Conservation (phyloP, 257 asterid species). For the Penstemon barbatus region DNA sequence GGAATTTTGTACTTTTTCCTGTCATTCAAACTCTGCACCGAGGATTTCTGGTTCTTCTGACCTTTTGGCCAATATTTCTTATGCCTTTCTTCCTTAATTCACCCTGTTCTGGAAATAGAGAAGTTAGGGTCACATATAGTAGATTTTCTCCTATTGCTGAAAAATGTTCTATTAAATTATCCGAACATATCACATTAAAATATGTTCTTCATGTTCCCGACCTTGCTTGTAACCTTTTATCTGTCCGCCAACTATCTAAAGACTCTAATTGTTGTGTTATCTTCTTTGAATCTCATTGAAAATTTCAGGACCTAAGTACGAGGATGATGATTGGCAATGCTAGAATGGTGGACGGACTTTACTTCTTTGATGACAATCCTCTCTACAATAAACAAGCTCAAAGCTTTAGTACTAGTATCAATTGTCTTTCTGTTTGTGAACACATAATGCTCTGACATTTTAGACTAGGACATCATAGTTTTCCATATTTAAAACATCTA, state of each 20-base stretch:
- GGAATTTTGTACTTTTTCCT: not conserved
- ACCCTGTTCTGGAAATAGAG: not conserved
- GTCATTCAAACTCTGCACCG: not conserved
- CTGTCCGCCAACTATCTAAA: not conserved
- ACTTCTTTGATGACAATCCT: not conserved
- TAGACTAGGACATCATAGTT: constrained; percentile 8
- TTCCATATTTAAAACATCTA: not conserved
- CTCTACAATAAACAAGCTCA: not conserved
- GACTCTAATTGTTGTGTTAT: not conserved
- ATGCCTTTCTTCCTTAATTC: not conserved
- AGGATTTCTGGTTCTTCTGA: constrained; percentile 17
- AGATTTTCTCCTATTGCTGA: not conserved
- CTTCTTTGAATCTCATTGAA: constrained; percentile 3
- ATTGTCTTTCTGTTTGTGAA: not conserved
- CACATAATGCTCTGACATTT: not conserved
- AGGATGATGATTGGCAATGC: not conserved
- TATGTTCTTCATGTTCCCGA: constrained; percentile 16
- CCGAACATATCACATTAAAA: not conserved
- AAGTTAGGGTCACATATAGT: not conserved
- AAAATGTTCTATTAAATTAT: not conserved
- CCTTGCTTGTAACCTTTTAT: constrained; percentile 5
- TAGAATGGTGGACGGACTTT: constrained; percentile 9
- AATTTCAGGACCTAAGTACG: not conserved
- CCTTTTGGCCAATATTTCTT: constrained; percentile 21
- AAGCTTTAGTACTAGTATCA: not conserved